Evolutionary conservation across 2,329 filamentous ascomycete genomes (phyloP).

Genomic region (Polytolypa hystricis): DNA sequence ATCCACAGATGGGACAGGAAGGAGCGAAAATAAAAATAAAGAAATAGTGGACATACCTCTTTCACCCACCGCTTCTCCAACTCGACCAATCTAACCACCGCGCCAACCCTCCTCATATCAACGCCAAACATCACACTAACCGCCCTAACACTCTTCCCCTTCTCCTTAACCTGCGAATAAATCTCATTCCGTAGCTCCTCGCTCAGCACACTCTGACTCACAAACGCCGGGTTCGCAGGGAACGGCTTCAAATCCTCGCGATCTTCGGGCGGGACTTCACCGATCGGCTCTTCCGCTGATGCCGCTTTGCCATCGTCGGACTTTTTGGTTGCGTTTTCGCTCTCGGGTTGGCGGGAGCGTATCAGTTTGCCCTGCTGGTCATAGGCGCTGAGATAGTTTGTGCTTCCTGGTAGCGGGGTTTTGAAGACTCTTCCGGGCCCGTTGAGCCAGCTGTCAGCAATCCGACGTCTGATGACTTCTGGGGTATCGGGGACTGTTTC

Average conservation of each 20-base stretch:
- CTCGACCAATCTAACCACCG: slow-evolving; percentile 74
- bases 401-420: slow-evolving; percentile 38
- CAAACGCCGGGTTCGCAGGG: slow-evolving; percentile 60
- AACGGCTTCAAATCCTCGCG: slow-evolving; percentile 46
- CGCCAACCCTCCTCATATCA: slow-evolving; percentile 73
- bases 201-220: slow-evolving; percentile 60
- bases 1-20: slow-evolving; percentile 4
- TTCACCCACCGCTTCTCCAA: slow-evolving; percentile 67
- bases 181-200: slow-evolving; percentile 64
- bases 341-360: slow-evolving; percentile 23
- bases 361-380: slow-evolving; percentile 39
- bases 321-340: slow-evolving; percentile 3
- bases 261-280: slow-evolving; percentile 2
- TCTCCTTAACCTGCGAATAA: slow-evolving; percentile 54
- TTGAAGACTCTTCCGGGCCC: slow-evolving; percentile 41
- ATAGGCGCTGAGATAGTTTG: slow-evolving; percentile 47
- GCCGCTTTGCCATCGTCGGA: slow-evolving; percentile 21
- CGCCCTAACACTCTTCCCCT: slow-evolving; percentile 58
- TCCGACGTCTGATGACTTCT: background rate
- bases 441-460: slow-evolving; percentile 44
- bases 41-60: slow-evolving; percentile 51
- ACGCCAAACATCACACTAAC: slow-evolving; percentile 69
- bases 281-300: background rate
- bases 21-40: slow-evolving; percentile 1
- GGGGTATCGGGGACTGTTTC: background rate